Evolutionary conservation across 1,139 yeast genomes (phyloP), one percentile per base, ranked within the genome.

Genomic region (Scheffersomyces titani): DNA sequence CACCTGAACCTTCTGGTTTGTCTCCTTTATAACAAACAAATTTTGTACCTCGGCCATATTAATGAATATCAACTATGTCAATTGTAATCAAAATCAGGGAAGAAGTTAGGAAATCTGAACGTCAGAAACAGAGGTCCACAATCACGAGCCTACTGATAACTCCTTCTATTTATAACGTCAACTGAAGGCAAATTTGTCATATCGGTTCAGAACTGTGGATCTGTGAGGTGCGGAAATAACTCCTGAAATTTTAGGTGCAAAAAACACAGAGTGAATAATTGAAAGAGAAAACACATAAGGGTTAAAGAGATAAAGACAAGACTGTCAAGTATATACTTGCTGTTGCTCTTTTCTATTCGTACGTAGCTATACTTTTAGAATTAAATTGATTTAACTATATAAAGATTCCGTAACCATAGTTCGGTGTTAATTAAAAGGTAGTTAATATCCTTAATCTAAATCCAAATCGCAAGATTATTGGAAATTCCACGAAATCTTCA

Each of bases 1-100:
- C 11, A 56, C 54, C 48, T 18, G 52, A 13, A 56, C 44, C 51
- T 52, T 56, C 45, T 56, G 53, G 47, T 45, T 21, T 24, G 56
- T 40, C 16, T 54, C 56, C 22, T 40, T 48, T 19, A 56, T 44
- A 13, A 51, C 18, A 9, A 56, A 47, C 20, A 56, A 49, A 21
- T 56, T 54, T 3, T 44, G 47, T 16, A 50, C 44, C 6, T 49
- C 24, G 18, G 53, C 40, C 40, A 30, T 30, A 30, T 9, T 30
- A 6, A 16, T 30, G 40, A 11, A 30, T 30, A 6, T 5, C 9
- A 7, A 30, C 40, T 6, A 30, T 30, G 40, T 30, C 40, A 30
- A 30, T 30, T 30, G 40, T 30, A 30, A 11, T 30, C 2, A 9
- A 30, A 2, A 30, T 11, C 3, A 11, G 3, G 40, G 3, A 9